These are phyloP conservation scores for Boletus coccyginus DNA, from an alignment of 768 basidiomycete species.

Conservation along the genomic window DNA sequence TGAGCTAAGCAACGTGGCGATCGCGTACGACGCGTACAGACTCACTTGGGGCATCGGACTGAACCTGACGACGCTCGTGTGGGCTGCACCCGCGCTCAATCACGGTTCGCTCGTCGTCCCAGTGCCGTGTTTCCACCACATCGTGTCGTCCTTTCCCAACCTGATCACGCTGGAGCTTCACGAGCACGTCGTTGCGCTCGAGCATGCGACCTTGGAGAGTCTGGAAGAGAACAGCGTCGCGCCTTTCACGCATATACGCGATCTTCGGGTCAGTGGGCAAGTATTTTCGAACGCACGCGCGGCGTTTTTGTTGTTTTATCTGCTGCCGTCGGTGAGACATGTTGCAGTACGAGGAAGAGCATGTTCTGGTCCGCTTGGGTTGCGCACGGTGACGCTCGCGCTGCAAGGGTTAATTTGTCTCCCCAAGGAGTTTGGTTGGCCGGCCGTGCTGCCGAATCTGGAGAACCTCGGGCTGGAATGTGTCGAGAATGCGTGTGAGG, in stretches of 20 bases:
- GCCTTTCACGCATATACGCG: slow-evolving; percentile 9
- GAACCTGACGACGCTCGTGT: slow-evolving; percentile 24
- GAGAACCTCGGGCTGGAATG: slow-evolving; percentile 14
- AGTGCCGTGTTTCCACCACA: slow-evolving; percentile 13
- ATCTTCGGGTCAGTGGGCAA: slow-evolving; percentile 10
- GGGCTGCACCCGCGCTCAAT: slow-evolving; percentile 10
- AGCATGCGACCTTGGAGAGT: not conserved
- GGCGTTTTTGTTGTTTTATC: slow-evolving; percentile 14
- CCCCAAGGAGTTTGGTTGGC: slow-evolving; percentile 4
- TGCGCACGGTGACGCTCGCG: slow-evolving; percentile 9
- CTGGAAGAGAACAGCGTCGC: slow-evolving; percentile 1
- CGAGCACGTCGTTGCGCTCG: slow-evolving; percentile 11
- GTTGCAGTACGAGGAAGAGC: slow-evolving; percentile 13
- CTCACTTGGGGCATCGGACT: slow-evolving; percentile 11
- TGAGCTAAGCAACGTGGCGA: slow-evolving; percentile 17
- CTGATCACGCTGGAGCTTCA: slow-evolving; percentile 18
- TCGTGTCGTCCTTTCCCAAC: slow-evolving; percentile 21
- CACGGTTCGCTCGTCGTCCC: slow-evolving; percentile 14
- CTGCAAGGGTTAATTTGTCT: slow-evolving; percentile 14
- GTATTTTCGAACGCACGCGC: slow-evolving; percentile 10
- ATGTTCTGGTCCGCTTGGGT: slow-evolving; percentile 6
- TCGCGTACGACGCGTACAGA: slow-evolving; percentile 5
- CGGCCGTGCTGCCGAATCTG: slow-evolving; percentile 9
- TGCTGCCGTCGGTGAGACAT: slow-evolving; percentile 12
- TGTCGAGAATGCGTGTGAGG: slow-evolving; percentile 1